Evolutionary conservation across 169 alveolate genomes (phyloP).

Genomic region (Plasmodium falciparum): DNA sequence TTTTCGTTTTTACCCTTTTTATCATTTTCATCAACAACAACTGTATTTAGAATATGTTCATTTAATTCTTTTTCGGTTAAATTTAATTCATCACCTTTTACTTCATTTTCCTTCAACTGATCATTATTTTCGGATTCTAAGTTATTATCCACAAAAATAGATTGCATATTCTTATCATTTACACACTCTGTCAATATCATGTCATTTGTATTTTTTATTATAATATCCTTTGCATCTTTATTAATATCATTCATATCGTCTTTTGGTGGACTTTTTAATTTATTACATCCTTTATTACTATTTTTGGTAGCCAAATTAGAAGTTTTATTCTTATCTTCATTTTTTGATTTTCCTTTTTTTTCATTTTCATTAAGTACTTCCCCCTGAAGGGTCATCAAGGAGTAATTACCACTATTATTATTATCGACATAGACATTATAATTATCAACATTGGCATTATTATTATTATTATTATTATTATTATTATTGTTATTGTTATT

Average conservation of each 20-base stretch:
- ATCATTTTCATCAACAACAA: background rate
- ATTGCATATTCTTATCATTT: background rate
- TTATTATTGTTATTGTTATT: background rate
- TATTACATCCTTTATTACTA: background rate
- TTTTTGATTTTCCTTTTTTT: background rate
- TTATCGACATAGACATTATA: background rate
- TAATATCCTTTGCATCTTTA: background rate
- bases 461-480: background rate
- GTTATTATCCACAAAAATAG: background rate
- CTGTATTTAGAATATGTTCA: background rate
- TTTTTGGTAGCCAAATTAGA: background rate
- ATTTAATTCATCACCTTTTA: background rate
- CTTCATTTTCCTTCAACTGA: background rate
- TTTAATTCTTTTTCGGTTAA: constrained; percentile 13
- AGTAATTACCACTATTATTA: constrained; percentile 18
- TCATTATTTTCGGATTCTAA: background rate
- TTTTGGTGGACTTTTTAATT: background rate
- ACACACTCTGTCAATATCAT: background rate
- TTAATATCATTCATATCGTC: background rate
- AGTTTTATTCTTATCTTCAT: background rate
- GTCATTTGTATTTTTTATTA: background rate
- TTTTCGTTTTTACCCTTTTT: constrained; percentile 22
- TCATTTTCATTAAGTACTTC: background rate
- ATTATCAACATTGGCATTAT: background rate
- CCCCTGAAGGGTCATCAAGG: background rate